A percentile compares a stretch with the other conserved stretches of the same genome.
These are phyloP conservation scores for Aristolochia contorta DNA, from an alignment of 164 flowering plant species.

Conservation along the genomic window DNA sequence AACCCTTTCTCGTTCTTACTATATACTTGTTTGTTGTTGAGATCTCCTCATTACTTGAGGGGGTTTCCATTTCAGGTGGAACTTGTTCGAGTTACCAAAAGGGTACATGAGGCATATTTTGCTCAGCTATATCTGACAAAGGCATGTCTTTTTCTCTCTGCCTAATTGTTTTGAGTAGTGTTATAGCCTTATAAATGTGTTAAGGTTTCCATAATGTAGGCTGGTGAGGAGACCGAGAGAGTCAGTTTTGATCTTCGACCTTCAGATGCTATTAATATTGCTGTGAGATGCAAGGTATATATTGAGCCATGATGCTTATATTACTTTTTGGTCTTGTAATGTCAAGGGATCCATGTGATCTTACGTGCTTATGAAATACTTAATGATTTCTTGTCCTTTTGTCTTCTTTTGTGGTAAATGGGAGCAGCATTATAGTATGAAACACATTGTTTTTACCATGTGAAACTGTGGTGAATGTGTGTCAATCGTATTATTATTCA, in stretches of 20 bases:
- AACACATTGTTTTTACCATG: too few relatives aligned
- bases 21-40: not conserved
- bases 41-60: not conserved
- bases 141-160: conserved; percentile 23
- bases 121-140: conserved; percentile 78
- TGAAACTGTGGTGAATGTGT: too few relatives aligned
- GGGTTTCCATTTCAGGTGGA: conserved; percentile 46
- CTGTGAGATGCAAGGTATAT: conserved; percentile 94
- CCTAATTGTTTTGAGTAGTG: too few relatives aligned
- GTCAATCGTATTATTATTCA: too few relatives aligned
- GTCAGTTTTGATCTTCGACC: conserved; percentile 91
- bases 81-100: conserved; percentile 87
- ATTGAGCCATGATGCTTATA: not conserved
- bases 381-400: too few relatives aligned
- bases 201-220: conserved; percentile 25
- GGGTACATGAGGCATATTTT: conserved; percentile 97
- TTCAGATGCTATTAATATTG: conserved; percentile 98
- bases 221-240: conserved; percentile 47
- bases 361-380: too few relatives aligned
- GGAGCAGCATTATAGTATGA: too few relatives aligned
- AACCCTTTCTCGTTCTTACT: not conserved
- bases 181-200: conserved; percentile 1
- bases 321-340: not conserved
- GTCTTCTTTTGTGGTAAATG: too few relatives aligned
- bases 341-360: too few relatives aligned